Evolutionary conservation across 2,329 filamentous ascomycete species (phyloP).

Genomic region (Hypomyces perniciosus): DNA sequence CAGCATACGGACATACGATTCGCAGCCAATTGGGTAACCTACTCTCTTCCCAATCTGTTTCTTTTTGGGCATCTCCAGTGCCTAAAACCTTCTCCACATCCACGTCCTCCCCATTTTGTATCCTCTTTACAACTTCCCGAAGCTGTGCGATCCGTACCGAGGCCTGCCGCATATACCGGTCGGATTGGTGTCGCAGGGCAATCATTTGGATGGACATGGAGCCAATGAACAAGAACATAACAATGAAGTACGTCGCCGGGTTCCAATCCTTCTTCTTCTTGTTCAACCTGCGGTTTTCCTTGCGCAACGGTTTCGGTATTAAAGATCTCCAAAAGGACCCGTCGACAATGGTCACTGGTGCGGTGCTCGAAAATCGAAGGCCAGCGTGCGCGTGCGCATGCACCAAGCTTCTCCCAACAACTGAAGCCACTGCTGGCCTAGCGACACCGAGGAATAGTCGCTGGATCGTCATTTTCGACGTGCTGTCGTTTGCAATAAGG

Average conservation of each 20-base stretch:
- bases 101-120: conserved; percentile 68
- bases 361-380: conserved; percentile 30
- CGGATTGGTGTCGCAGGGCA: conserved; percentile 67
- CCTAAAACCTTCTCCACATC: conserved; percentile 81
- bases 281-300: conserved; percentile 29
- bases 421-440: background rate
- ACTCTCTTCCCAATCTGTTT: conserved; percentile 87
- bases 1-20: conserved; percentile 7
- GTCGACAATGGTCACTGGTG: conserved; percentile 47
- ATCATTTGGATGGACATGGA: conserved; percentile 96
- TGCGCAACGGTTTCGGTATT: conserved; percentile 60
- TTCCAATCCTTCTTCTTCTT: conserved; percentile 63
- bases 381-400: background rate
- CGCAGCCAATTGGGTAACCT: conserved; percentile 21
- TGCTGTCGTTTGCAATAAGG: background rate
- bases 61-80: conserved; percentile 66
- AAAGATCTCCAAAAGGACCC: conserved; percentile 63
- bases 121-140: conserved; percentile 65
- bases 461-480: conserved; percentile 13
- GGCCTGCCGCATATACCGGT: conserved; percentile 65
- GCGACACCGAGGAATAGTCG: background rate
- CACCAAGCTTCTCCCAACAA: background rate
- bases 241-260: conserved; percentile 74
- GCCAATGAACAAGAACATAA: conserved; percentile 80
- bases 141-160: conserved; percentile 73